Evolutionary conservation across 257 asterid genomes (phyloP), one percentile per base, ranked within the genome.

Genomic region (Penstemon newberryi): DNA sequence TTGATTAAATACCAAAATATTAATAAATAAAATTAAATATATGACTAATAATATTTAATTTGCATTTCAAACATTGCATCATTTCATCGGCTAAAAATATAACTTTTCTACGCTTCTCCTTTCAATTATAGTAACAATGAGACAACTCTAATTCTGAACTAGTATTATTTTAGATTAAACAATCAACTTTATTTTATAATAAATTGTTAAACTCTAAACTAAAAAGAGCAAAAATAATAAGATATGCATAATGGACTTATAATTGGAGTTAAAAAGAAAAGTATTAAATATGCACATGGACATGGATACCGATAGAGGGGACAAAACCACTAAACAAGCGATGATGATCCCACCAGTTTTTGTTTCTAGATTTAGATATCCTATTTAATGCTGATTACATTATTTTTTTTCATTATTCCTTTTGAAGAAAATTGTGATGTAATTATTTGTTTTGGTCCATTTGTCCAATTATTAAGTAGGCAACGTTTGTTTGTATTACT

Each of bases 201-300:
- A 25, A 25, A 25, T 25, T 25, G 33, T 25, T 25, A 0, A 25
- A 25, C 33, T 25, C 1, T 25, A 25, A 25, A 25, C 33, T 25
- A 25, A 25, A 1, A 25, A 25, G 33, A 25, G 33, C 33, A 25
- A 25, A 25, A 0, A 25, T 25, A 25, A 25, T 25, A 25, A 25
- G 33, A 25, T 25, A 25, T 25, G 33, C 33, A 25, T 25, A 25
- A 25, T 25, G 33, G 33, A 6, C 51, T 46, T 60, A 73, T 19
- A 46, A 54, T 78, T 76, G 3, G 25, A 67, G 70, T 74, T 60
- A 61, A 65, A 66, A 74, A 61, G 19, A 69, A 72, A 70, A 69
- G 18, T 25, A 78, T 78, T 73, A 63, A 75, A 73, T 41, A 54
- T 55, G 87, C 89, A 86, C 89, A 84, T 86, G 87, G 83, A 82